Conservation (phyloP, 2,329 filamentous ascomycete genomes). For the Dothistroma septosporum region DNA sequence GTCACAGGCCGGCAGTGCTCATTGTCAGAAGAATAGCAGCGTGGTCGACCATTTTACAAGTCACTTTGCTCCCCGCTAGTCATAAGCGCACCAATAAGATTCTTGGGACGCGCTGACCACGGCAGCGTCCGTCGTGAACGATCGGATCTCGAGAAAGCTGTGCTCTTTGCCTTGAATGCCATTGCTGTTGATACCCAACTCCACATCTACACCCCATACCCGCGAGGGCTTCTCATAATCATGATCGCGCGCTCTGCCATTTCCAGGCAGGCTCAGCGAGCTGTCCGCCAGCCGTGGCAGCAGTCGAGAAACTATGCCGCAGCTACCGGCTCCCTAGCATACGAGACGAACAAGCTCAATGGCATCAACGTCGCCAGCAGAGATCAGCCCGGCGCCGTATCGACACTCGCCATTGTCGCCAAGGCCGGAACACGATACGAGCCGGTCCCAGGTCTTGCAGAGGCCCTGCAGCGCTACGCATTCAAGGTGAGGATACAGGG, state of each 20-base stretch:
- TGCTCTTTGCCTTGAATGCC: background rate
- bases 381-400: constrained; percentile 82
- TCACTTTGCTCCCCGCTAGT: background rate
- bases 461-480: constrained; percentile 89
- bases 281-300: constrained; percentile 57
- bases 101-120: too few species aligned
- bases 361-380: constrained; percentile 91
- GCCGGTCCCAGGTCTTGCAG: constrained; percentile 80
- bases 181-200: background rate
- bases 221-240: constrained; percentile 29
- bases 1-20: background rate
- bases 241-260: constrained; percentile 67
- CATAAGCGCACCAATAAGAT: background rate
- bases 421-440: constrained; percentile 95
- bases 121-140: background rate
- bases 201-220: constrained; percentile 15
- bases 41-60: background rate
- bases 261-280: constrained; percentile 60
- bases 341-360: constrained; percentile 78
- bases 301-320: constrained; percentile 62
- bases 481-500: constrained; percentile 69
- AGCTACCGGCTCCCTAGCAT: constrained; percentile 73
- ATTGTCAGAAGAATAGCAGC: constrained; percentile 1
- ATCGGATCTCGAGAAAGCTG: background rate
- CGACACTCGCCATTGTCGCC: constrained; percentile 83